Conservation (phyloP, 1,284 basidiomycete species). For the Rhodotorula sp. region DNA sequence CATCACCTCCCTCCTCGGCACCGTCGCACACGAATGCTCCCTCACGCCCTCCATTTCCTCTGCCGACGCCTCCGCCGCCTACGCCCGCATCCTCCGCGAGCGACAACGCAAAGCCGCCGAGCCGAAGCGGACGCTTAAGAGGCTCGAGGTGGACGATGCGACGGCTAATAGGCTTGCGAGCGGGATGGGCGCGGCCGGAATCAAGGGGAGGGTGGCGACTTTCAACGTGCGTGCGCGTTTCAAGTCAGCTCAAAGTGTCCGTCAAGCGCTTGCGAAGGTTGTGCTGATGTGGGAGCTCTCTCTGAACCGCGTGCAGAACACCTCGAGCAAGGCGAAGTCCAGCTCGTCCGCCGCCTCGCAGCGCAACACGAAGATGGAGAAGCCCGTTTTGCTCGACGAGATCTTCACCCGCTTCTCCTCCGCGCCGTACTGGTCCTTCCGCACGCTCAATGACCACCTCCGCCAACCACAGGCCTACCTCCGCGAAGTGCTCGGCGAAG, state of each 20-base stretch:
- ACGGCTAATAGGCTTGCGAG: slow-evolving; percentile 48
- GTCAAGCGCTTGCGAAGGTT: neutral
- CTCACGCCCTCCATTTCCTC: slow-evolving; percentile 41
- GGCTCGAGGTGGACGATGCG: slow-evolving; percentile 47
- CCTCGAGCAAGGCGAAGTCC: slow-evolving; percentile 14
- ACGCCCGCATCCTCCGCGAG: slow-evolving; percentile 49
- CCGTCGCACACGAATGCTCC: slow-evolving; percentile 45
- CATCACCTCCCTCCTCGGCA: slow-evolving; percentile 40
- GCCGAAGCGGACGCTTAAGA: slow-evolving; percentile 49
- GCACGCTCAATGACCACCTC: slow-evolving; percentile 64
- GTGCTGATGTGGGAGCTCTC: neutral
- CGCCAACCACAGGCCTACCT: slow-evolving; percentile 90
- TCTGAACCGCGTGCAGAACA: slow-evolving; percentile 30
- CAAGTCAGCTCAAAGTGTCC: neutral
- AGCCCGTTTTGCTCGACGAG: slow-evolving; percentile 81
- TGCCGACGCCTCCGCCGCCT: slow-evolving; percentile 45
- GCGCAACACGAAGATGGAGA: slow-evolving; percentile 65
- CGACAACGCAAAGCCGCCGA: slow-evolving; percentile 48
- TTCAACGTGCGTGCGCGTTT: slow-evolving; percentile 39
- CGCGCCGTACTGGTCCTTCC: slow-evolving; percentile 77
- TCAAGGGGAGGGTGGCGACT: slow-evolving; percentile 40
- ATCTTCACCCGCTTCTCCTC: slow-evolving; percentile 78
- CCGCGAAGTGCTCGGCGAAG: slow-evolving; percentile 77
- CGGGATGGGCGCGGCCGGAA: slow-evolving; percentile 33
- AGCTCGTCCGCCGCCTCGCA: neutral